Evolutionary conservation across 2,329 filamentous ascomycete genomes (phyloP).

Genomic region (Arthrobotrys entomopaga): DNA sequence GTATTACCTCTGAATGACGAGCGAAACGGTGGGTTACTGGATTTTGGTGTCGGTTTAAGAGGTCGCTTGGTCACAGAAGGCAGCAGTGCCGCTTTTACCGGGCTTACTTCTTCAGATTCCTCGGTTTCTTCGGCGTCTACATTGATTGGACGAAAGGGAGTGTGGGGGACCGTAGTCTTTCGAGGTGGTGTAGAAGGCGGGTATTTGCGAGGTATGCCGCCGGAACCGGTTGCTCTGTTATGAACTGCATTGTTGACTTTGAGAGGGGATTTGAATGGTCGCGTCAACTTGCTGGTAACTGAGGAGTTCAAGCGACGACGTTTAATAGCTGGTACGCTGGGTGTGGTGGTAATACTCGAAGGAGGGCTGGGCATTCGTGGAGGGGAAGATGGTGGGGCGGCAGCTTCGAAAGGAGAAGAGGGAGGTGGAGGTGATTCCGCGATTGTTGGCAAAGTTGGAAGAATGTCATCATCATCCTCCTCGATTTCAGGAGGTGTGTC

Average conservation of each 20-base stretch:
- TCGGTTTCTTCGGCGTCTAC: conserved; percentile 23
- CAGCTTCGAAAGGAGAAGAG: conserved; percentile 18
- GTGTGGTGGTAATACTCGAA: conserved; percentile 28
- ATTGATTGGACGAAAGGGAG: conserved; percentile 21
- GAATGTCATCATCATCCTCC: conserved; percentile 7
- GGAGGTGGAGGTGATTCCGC: conserved; percentile 23
- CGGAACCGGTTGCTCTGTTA: conserved; percentile 10
- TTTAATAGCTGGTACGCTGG: conserved; percentile 36
- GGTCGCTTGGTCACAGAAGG: conserved; percentile 6
- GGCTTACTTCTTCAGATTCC: conserved; percentile 16
- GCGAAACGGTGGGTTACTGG: conserved; percentile 45
- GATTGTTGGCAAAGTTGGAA: conserved; percentile 34
- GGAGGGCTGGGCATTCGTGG: conserved; percentile 40
- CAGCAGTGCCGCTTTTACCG: conserved; percentile 14
- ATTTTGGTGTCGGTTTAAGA: conserved; percentile 32
- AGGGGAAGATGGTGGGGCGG: conserved; percentile 32
- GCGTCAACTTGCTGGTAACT: conserved; percentile 30
- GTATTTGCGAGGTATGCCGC: conserved; percentile 22
- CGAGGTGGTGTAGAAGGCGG: conserved; percentile 42
- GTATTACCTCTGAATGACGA: conserved; percentile 31
- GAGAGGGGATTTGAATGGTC: conserved; percentile 50
- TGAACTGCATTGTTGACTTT: conserved; percentile 38
- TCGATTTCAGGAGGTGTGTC: conserved; percentile 1
- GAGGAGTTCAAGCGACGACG: conserved; percentile 50
- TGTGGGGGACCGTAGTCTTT: conserved; percentile 33